Evolutionary conservation across 306 rosid genomes (phyloP).

Genomic region (Vigna radiata): DNA sequence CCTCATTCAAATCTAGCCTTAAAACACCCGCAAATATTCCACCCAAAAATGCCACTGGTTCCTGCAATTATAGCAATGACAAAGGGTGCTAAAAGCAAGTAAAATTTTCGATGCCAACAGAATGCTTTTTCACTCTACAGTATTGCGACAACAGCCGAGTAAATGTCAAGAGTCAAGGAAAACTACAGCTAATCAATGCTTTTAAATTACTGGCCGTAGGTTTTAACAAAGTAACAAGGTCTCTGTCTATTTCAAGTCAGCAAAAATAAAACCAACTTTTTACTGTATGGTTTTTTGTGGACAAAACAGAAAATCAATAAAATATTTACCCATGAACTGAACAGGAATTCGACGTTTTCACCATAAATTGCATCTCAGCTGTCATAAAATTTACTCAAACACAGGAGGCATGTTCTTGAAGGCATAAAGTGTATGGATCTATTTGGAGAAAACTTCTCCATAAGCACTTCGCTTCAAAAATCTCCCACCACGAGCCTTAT

Average conservation of each 20-base stretch:
- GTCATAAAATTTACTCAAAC: slow-evolving; percentile 5
- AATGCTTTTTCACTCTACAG: slow-evolving; percentile 25
- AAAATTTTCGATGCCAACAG: slow-evolving; percentile 11
- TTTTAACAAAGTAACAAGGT: slow-evolving; percentile 29
- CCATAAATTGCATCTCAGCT: slow-evolving; percentile 19
- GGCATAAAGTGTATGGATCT: neutral
- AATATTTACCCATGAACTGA: slow-evolving; percentile 12
- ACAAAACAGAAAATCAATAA: neutral
- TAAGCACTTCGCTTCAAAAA: neutral
- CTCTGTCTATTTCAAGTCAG: slow-evolving; percentile 1
- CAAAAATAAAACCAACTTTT: neutral
- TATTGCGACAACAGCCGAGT: slow-evolving; percentile 19
- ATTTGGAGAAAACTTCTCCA: too few species aligned
- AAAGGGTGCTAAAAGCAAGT: slow-evolving; percentile 20
- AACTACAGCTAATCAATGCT: neutral
- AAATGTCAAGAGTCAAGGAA: neutral
- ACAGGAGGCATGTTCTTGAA: neutral
- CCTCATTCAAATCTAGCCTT: slow-evolving; percentile 90
- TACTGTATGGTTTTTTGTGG: neutral
- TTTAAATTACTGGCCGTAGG: neutral
- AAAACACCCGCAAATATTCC: slow-evolving; percentile 88
- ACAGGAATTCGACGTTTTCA: slow-evolving; percentile 2
- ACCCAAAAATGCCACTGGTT: slow-evolving; percentile 92
- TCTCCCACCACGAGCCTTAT: slow-evolving; percentile 16
- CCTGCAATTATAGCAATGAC: slow-evolving; percentile 54